A percentile compares a stretch with the other conserved stretches of the same genome.
Conservation (phyloP, 2,329 filamentous ascomycete species). For the Neophaeococcomyces mojaviensis region DNA sequence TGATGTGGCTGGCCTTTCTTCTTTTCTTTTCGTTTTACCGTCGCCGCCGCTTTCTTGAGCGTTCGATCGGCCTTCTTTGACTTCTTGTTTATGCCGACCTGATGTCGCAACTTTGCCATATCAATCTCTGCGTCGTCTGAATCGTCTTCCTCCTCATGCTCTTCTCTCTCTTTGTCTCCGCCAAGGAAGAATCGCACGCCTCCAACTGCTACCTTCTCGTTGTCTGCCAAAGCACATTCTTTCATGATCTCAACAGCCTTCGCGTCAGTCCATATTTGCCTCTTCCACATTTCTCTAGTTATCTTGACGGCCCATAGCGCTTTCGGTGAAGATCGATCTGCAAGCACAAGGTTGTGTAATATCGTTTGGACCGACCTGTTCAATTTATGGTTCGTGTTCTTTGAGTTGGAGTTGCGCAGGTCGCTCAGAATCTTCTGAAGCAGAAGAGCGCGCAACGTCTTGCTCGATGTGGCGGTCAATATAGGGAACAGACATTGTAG, state of each 20-base stretch:
- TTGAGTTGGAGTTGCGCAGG: conserved; percentile 77
- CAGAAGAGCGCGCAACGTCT: conserved; percentile 75
- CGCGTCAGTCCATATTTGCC: conserved; percentile 90
- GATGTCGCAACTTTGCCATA: conserved; percentile 73
- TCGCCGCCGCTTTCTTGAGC: conserved; percentile 73
- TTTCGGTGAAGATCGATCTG: conserved; percentile 75
- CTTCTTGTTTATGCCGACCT: conserved; percentile 92
- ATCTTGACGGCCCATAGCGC: conserved; percentile 95
- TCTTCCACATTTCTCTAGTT: conserved; percentile 90
- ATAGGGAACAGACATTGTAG: conserved; percentile 92
- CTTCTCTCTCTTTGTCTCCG: conserved; percentile 90
- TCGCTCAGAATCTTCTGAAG: conserved; percentile 88
- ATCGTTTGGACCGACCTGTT: conserved; percentile 91
- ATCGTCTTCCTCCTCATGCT: conserved; percentile 79
- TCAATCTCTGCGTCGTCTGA: conserved; percentile 74
- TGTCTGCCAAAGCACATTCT: conserved; percentile 77
- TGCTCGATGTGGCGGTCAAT: conserved; percentile 83
- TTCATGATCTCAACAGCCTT: conserved; percentile 98
- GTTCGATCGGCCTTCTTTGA: conserved; percentile 75
- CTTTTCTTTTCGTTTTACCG: conserved; percentile 71
- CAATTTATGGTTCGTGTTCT: conserved; percentile 80
- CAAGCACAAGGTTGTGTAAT: conserved; percentile 82
- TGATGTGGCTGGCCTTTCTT: conserved; percentile 83
- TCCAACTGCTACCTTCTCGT: conserved; percentile 83
- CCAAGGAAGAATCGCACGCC: conserved; percentile 92